A percentile compares a stretch with the other conserved stretches of the same genome.
Evolutionary conservation across 805 yeast genomes (phyloP).

Genomic region (Starmerella powellii): DNA sequence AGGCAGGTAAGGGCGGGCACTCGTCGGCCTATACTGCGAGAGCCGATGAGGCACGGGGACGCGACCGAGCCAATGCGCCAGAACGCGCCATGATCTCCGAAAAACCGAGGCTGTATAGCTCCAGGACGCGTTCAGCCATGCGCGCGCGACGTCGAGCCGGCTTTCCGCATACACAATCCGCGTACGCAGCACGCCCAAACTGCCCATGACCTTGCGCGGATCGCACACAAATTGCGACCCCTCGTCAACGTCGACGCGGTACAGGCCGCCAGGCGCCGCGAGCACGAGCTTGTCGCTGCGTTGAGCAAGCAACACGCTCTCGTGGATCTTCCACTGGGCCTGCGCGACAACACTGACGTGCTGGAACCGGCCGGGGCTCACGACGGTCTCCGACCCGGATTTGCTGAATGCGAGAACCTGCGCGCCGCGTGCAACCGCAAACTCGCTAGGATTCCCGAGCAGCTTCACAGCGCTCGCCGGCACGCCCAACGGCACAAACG

Average conservation of each 20-base stretch:
- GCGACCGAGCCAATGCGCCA: not conserved
- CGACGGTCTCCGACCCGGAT: constrained; percentile 1
- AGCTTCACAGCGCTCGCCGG: constrained; percentile 9
- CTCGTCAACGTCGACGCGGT: constrained; percentile 13
- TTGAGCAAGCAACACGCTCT: constrained; percentile 6
- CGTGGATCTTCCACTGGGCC: constrained; percentile 6
- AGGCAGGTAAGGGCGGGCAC: too few relatives aligned
- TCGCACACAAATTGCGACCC: constrained; percentile 12
- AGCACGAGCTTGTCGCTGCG: not conserved
- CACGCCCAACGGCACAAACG: constrained; percentile 9
- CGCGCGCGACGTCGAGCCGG: constrained; percentile 7
- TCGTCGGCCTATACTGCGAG: too few relatives aligned
- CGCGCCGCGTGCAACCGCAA: constrained; percentile 4
- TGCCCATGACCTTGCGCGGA: constrained; percentile 10
- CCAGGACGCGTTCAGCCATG: not conserved
- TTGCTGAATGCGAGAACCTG: constrained; percentile 6
- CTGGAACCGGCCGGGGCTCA: constrained; percentile 4
- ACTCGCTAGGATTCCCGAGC: not conserved
- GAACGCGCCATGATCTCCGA: not conserved
- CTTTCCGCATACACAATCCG: constrained; percentile 8
- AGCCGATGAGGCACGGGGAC: not conserved
- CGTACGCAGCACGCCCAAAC: constrained; percentile 4
- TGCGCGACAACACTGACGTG: not conserved
- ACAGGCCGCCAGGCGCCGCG: constrained; percentile 12
- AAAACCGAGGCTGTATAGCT: not conserved